A percentile compares a stretch with the other conserved stretches of the same genome.
phyloP scores from a whole-genome alignment of 2,329 filamentous ascomycete species.

The Colletotrichum plurivorum region DNA sequence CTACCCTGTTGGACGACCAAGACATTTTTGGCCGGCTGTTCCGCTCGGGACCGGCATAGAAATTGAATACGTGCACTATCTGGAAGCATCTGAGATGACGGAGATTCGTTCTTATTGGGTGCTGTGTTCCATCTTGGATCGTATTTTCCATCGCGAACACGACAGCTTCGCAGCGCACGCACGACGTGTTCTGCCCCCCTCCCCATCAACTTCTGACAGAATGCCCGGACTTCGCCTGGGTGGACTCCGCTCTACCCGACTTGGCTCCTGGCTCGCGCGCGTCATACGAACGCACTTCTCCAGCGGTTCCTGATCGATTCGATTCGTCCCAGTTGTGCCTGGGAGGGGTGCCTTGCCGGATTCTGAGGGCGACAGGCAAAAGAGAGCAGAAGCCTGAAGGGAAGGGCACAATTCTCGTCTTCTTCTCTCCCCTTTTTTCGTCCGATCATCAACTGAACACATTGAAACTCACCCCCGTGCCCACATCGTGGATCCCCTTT shows the following conservation, averaged over 20 bases:
- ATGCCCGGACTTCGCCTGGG: slow-evolving; percentile 18
- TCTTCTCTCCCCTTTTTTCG: slow-evolving; percentile 22
- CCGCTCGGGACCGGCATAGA: not conserved
- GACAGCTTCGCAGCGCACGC: not conserved
- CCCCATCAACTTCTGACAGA: slow-evolving; percentile 23
- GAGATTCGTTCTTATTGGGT: slow-evolving; percentile 8
- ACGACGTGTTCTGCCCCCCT: not conserved
- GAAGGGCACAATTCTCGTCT: not conserved
- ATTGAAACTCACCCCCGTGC: slow-evolving; percentile 31
- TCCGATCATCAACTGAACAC: slow-evolving; percentile 35
- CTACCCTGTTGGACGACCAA: too few relatives aligned
- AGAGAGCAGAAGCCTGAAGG: too few relatives aligned
- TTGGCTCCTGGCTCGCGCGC: slow-evolving; percentile 22
- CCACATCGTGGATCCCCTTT: slow-evolving; percentile 32
- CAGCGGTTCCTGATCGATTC: not conserved
- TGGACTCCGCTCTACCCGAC: slow-evolving; percentile 19
- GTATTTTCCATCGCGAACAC: not conserved
- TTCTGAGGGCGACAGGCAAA: not conserved
- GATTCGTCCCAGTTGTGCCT: slow-evolving; percentile 11
- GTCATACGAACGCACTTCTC: slow-evolving; percentile 13
- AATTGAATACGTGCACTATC: not conserved
- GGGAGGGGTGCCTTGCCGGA: not conserved
- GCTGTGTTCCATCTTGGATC: not conserved
- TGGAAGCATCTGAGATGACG: slow-evolving; percentile 12
- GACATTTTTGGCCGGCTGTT: not conserved